Base-by-base conservation (phyloP, 2,329 filamentous ascomycete genomes). In the Ramichloridium luteum region DNA sequence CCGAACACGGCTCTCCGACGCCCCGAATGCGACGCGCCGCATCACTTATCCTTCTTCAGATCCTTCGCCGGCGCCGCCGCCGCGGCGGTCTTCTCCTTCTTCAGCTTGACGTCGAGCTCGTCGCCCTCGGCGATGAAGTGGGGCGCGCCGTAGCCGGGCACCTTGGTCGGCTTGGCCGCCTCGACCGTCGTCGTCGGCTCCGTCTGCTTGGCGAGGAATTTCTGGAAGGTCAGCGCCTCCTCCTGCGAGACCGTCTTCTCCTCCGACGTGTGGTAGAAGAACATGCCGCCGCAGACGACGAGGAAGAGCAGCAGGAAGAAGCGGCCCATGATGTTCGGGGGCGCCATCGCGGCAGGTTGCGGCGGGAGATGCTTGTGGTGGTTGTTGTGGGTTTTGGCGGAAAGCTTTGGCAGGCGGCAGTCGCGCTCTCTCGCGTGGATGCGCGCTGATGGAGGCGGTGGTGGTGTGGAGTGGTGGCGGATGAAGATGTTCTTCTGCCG, bases 201-300 rank as follows among this genome's bases (percentile, higher is more conserved):
- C 20, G 8, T n/a, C 20, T 23, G 20, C 20, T 23, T 23, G 20
- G 20, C 20, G 8, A 23, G 20, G 20, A 23, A 23, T 8, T 23
- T 23, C 20, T 23, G 20, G 20, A 23, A 23, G 20, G 8, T 23
- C 20, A 23, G 20, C 20, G 20, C 20, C 20, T 23, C 20, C 20
- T 23, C 20, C 20, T 23, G 20, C 20, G 20, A 8, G 8, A 23
- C 20, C 20, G 20, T 23, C 20, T 8, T 23, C 8, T 23, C 20
- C 20, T 23, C 8, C 20, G 20, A 23, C 20, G 8, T n/a, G 20
- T 23, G 20, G 20, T 23, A 23, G 20, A 23, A 23, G 20, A 23
- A 23, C 20, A 23, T 23, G 8, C 20, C 20, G 8, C 8, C n/a
- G 20, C 8, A 8, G 8, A n/a, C 20, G 20, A 23, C n/a, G 8